Evolutionary conservation across 2,329 filamentous ascomycete species (phyloP).

Genomic region (Pseudopyrenochaeta lycopersici): DNA sequence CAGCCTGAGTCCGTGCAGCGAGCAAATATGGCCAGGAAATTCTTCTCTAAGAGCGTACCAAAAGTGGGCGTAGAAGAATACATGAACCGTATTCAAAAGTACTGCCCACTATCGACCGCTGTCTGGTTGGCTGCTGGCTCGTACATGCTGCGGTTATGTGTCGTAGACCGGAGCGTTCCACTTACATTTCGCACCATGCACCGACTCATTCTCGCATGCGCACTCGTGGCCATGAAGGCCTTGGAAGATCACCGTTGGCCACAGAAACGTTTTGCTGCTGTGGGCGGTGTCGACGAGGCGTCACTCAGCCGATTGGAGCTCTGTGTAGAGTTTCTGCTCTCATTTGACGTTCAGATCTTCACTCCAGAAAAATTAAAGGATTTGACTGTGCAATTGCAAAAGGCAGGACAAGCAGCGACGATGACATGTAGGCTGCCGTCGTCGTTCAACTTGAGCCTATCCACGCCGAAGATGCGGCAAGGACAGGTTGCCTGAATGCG

Average conservation of each 20-base stretch:
- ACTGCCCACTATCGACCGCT: slow-evolving; percentile 91
- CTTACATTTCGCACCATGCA: slow-evolving; percentile 88
- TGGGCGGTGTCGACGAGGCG: slow-evolving; percentile 83
- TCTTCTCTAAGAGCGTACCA: slow-evolving; percentile 88
- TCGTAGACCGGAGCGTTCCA: slow-evolving; percentile 76
- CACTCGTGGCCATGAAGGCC: slow-evolving; percentile 91
- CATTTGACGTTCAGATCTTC: slow-evolving; percentile 52
- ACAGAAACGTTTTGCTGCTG: slow-evolving; percentile 82
- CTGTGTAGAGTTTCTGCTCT: slow-evolving; percentile 63
- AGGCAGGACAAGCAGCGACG: slow-evolving; percentile 49
- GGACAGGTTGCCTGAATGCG: slow-evolving; percentile 19
- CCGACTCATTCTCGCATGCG: slow-evolving; percentile 81
- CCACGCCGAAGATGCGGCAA: slow-evolving; percentile 35
- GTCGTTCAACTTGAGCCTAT: slow-evolving; percentile 44
- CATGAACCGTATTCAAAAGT: slow-evolving; percentile 83
- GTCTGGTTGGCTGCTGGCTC: slow-evolving; percentile 90
- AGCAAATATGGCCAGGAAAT: slow-evolving; percentile 86
- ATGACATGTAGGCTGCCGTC: slow-evolving; percentile 43
- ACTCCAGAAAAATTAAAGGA: slow-evolving; percentile 45
- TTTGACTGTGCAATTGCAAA: slow-evolving; percentile 47
- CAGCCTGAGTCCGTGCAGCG: slow-evolving; percentile 81
- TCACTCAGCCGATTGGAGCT: slow-evolving; percentile 89
- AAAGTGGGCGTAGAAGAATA: slow-evolving; percentile 86
- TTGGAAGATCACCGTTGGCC: slow-evolving; percentile 92
- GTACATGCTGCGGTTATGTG: slow-evolving; percentile 85